Base-by-base conservation (phyloP, 2,329 filamentous ascomycete species). In the Penicillium sp. region DNA sequence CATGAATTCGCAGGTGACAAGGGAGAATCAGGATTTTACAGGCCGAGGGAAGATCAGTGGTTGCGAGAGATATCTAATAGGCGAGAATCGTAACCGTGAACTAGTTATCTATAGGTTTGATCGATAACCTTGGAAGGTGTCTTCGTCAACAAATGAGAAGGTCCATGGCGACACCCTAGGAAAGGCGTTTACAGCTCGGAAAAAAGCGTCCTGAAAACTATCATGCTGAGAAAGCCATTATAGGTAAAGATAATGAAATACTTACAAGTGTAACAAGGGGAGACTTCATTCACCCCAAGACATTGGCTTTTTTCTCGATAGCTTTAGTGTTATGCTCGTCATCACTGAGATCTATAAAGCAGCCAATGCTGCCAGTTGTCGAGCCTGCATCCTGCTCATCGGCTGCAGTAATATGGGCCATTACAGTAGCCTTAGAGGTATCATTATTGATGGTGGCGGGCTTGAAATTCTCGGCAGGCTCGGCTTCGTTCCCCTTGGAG, bases 61-160 rank as follows among this genome's bases (percentile, higher is more conserved):
- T 1, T 83, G 86, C 58, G 85, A 88, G 69, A 72, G 83, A 54
- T 87, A 84, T 79, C 52, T 88, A n/a, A 70, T 88, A 11, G 85
- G 86, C 0, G 82, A 87, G 71, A 85, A 84, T 65, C 60, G 62
- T 1, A 66, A 75, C 9, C 77, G 81, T 31, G 76, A 79, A 57
- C 68, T 88, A 46, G 82, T 83, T 0, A 71, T 88, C 54, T 72
- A 82, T 57, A 70, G 79, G 54, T 87, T 88, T 59, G 72, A 75
- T 62, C 66, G 64, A 58, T 73, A 57, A n/a, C n/a, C n/a, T n/a
- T n/a, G n/a, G n/a, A n/a, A 59, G 14, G 11, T 29, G 27, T 11
- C 10, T 4, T 29, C 27, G 27, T 29, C 27, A 29, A 29, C 27
- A 11, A 29, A 29, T 29, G 9, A 29, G 27, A 29, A 29, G 27